Percentiles rank a stretch among this genome's conserved stretches.
phyloP scores from a whole-genome alignment of 2,329 filamentous ascomycete genomes.

The Fusarium penzigii region DNA sequence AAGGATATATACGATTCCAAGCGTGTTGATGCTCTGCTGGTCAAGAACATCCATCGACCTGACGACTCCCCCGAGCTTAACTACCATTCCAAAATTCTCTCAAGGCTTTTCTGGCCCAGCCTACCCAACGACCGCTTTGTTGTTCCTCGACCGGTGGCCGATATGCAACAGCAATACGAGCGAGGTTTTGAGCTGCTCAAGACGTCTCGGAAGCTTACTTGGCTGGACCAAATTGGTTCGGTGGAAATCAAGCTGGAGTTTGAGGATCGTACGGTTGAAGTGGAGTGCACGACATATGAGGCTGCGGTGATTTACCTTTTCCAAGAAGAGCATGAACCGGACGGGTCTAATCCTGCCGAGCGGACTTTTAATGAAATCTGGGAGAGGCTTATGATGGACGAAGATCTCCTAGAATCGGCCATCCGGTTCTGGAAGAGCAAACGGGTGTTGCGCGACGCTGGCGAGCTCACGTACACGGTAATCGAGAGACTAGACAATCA shows the following conservation, averaged over 20 bases:
- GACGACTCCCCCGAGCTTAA: slow-evolving; percentile 30
- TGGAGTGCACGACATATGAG: slow-evolving; percentile 80
- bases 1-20: slow-evolving; percentile 86
- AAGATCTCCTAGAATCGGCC: slow-evolving; percentile 67
- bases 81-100: slow-evolving; percentile 83
- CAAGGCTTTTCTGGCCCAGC: slow-evolving; percentile 89
- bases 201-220: slow-evolving; percentile 80
- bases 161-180: slow-evolving; percentile 71
- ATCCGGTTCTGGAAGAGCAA: slow-evolving; percentile 73
- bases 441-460: slow-evolving; percentile 61
- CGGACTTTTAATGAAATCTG: slow-evolving; percentile 56
- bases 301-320: slow-evolving; percentile 88
- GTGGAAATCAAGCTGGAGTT: slow-evolving; percentile 81
- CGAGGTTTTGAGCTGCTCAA: slow-evolving; percentile 78
- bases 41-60: slow-evolving; percentile 39
- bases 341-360: slow-evolving; percentile 36
- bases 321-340: slow-evolving; percentile 47
- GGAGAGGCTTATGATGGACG: slow-evolving; percentile 68
- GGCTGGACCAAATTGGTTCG: slow-evolving; percentile 80
- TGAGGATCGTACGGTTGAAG: slow-evolving; percentile 71
- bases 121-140: slow-evolving; percentile 70
- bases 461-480: slow-evolving; percentile 62
- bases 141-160: slow-evolving; percentile 59
- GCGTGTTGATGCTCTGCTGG: slow-evolving; percentile 69
- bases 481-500: slow-evolving; percentile 60